These are phyloP conservation scores for Fagopyrum tataricum DNA, from an alignment of 148 eudicot species.

Conservation along the genomic window DNA sequence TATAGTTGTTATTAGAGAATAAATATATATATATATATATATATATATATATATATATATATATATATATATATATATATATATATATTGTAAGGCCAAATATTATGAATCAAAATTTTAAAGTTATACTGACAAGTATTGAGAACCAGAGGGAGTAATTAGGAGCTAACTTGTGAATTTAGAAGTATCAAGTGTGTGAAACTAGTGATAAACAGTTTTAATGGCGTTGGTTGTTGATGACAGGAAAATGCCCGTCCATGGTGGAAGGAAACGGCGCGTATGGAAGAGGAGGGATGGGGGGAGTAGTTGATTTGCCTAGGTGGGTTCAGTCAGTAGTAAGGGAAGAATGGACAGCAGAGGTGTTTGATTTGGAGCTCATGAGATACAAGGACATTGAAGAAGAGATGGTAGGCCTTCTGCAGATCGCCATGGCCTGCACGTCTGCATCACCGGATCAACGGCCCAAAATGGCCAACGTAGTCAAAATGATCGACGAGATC, in stretches of 20 bases:
- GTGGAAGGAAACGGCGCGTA: conserved; percentile 17
- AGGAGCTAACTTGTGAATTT: background rate
- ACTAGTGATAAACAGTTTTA: background rate
- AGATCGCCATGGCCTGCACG: conserved; percentile 89
- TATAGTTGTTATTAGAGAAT: no score
- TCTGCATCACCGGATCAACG: conserved; percentile 68
- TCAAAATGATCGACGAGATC: conserved; percentile 82
- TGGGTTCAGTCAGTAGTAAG: conserved; percentile 85
- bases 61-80: no score
- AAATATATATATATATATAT: no score
- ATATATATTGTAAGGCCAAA: no score
- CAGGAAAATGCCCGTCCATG: conserved; percentile 13
- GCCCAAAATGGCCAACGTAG: conserved; percentile 73
- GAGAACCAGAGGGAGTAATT: no score
- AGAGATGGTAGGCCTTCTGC: conserved; percentile 80
- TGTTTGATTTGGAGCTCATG: conserved; percentile 73
- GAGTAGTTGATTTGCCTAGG: conserved; percentile 51
- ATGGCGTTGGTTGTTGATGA: background rate
- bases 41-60: no score
- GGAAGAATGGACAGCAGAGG: conserved; percentile 97
- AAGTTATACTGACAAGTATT: no score
- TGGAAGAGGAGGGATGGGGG: conserved; percentile 16
- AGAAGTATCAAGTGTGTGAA: background rate
- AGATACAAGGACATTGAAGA: conserved; percentile 98
- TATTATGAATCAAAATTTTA: no score